phyloP scores from a whole-genome alignment of 139 green algal genomes.

The Klebsormidium nitens region DNA sequence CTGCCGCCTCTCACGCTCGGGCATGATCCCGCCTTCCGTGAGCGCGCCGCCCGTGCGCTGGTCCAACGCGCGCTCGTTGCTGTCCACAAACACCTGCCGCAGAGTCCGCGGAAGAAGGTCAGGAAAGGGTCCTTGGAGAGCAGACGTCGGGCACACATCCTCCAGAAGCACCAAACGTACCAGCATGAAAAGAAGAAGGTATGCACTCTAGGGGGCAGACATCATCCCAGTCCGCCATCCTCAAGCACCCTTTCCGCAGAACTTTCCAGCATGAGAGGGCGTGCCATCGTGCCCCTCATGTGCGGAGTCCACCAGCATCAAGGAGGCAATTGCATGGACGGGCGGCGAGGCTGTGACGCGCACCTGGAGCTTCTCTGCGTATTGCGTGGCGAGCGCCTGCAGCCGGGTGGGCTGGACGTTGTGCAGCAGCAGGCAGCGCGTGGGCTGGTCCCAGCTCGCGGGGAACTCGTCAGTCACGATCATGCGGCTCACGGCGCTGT shows the following conservation, averaged over 20 bases:
- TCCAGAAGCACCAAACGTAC: too few species aligned
- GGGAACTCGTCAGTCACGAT: slow-evolving; percentile 86
- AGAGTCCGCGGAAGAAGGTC: too few species aligned
- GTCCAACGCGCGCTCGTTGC: slow-evolving; percentile 81
- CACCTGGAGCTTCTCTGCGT: slow-evolving; percentile 28
- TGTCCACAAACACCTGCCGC: slow-evolving; percentile 90
- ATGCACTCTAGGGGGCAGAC: too few species aligned
- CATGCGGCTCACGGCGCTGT: slow-evolving; percentile 76
- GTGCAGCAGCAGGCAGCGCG: slow-evolving; percentile 87
- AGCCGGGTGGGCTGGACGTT: slow-evolving; percentile 67
- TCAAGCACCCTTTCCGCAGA: too few species aligned
- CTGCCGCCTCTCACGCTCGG: slow-evolving; percentile 1
- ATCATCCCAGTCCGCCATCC: too few species aligned
- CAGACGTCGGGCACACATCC: too few species aligned
- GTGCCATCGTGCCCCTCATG: too few species aligned
- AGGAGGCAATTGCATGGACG: slow-evolving; percentile 7
- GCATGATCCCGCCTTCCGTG: slow-evolving; percentile 12
- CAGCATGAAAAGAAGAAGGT: too few species aligned
- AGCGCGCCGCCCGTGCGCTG: slow-evolving; percentile 11
- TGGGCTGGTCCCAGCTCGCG: slow-evolving; percentile 89
- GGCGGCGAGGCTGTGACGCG: not conserved
- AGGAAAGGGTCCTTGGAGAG: too few species aligned
- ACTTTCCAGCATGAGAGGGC: too few species aligned
- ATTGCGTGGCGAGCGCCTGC: slow-evolving; percentile 64
- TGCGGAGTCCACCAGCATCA: too few species aligned